phyloP scores from a whole-genome alignment of 2,329 filamentous ascomycete genomes.

The Drechslerella dactyloides region DNA sequence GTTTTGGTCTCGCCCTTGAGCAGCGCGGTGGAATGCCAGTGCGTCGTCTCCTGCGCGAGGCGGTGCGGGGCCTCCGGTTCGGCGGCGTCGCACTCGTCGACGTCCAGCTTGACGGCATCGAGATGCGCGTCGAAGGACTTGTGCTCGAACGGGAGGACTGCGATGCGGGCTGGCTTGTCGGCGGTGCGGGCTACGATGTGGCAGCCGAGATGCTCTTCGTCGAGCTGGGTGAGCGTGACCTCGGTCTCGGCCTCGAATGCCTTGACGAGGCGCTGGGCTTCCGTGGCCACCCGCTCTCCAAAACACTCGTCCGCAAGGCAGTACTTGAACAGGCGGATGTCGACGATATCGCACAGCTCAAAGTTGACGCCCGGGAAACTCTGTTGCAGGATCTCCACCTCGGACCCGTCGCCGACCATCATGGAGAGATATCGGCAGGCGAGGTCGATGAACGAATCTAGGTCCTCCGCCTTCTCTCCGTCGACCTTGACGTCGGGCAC shows the following conservation, averaged over 20 bases:
- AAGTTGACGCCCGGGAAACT: conserved; percentile 6
- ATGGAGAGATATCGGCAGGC: conserved; percentile 22
- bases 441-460: conserved; percentile 13
- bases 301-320: conserved; percentile 25
- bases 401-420: background rate
- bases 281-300: background rate
- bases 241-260: conserved; percentile 21
- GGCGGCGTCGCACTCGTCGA: conserved; percentile 2
- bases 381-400: conserved; percentile 2
- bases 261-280: conserved; percentile 3
- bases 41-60: conserved; percentile 25
- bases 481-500: conserved; percentile 16
- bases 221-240: conserved; percentile 4
- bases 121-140: conserved; percentile 20
- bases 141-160: conserved; percentile 26
- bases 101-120: conserved; percentile 18
- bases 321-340: conserved; percentile 33
- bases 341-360: conserved; percentile 26
- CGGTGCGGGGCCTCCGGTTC: conserved; percentile 9
- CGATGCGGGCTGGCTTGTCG: background rate
- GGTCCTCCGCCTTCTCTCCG: background rate
- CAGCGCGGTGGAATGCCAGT: conserved; percentile 45
- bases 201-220: background rate
- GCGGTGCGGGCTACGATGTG: background rate
- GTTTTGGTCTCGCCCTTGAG: conserved; percentile 58